phyloP scores from a whole-genome alignment of 2,329 filamentous ascomycete species.

The Hymenoscyphus fraxineus region DNA sequence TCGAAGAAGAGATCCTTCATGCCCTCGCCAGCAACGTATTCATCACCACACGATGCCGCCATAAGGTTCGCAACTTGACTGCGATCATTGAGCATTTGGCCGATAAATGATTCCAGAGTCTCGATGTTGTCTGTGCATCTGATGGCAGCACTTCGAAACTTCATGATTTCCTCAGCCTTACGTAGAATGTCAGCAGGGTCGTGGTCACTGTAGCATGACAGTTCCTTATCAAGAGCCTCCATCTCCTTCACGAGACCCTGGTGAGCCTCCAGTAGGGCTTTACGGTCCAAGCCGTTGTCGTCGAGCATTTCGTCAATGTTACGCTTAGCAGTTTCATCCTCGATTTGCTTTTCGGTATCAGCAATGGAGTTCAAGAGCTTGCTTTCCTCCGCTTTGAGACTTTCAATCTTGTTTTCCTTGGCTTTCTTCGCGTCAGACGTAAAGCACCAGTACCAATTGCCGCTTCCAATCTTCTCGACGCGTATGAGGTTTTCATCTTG shows the following conservation, averaged over 20 bases:
- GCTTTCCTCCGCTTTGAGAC: constrained; percentile 37
- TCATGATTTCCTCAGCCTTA: constrained; percentile 31
- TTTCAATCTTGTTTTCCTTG: constrained; percentile 39
- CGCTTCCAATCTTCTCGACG: constrained; percentile 66
- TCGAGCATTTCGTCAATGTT: constrained; percentile 35
- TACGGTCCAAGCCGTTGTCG: constrained; percentile 27
- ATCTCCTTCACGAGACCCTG: constrained; percentile 29
- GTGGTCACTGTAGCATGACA: constrained; percentile 32
- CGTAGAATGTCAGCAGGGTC: constrained; percentile 32
- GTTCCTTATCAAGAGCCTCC: constrained; percentile 31
- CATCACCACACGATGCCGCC: constrained; percentile 42
- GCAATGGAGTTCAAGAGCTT: constrained; percentile 32
- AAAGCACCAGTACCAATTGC: constrained; percentile 72
- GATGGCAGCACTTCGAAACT: constrained; percentile 29
- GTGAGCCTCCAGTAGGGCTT: constrained; percentile 29
- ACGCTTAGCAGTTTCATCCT: constrained; percentile 36
- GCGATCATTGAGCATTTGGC: constrained; percentile 32
- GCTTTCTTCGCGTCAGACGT: constrained; percentile 50
- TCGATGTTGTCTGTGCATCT: constrained; percentile 35
- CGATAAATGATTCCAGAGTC: constrained; percentile 30
- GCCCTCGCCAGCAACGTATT: constrained; percentile 45
- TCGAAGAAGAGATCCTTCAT: constrained; percentile 38
- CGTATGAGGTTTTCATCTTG: constrained; percentile 58
- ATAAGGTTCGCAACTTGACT: constrained; percentile 37
- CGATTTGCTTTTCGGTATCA: constrained; percentile 36